Conservation (phyloP, 176 grass and related monocot genomes). For the Phoenix dactylifera region DNA sequence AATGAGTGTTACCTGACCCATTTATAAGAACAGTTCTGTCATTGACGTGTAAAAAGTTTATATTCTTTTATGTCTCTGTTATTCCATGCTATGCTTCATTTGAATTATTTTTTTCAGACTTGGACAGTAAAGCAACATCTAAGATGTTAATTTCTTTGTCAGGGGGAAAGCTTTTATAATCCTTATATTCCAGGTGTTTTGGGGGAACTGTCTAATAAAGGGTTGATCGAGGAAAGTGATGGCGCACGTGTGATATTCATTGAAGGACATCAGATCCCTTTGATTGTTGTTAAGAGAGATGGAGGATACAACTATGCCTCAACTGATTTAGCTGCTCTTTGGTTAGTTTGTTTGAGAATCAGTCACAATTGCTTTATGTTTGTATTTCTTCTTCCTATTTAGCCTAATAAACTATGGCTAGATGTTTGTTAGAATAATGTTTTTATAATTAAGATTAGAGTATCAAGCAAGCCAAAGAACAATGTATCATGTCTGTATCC, state of each 20-base stretch:
- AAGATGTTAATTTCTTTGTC: conserved; percentile 13
- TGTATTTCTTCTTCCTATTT: too few species aligned
- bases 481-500: too few species aligned
- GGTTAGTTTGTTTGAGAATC: conserved; percentile 25
- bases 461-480: too few species aligned
- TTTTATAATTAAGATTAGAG: too few species aligned
- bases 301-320: conserved; percentile 93
- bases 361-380: too few species aligned
- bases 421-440: too few species aligned
- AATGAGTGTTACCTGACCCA: too few species aligned
- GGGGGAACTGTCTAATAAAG: conserved; percentile 44
- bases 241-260: conserved; percentile 73
- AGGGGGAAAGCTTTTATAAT: conserved; percentile 98
- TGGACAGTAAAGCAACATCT: not conserved
- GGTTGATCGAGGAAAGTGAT: conserved; percentile 66
- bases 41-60: too few species aligned
- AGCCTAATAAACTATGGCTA: too few species aligned
- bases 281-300: conserved; percentile 92
- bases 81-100: not conserved
- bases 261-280: conserved; percentile 68
- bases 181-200: conserved; percentile 79
- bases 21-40: too few species aligned
- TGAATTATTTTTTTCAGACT: not conserved
- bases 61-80: too few species aligned
- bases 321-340: conserved; percentile 80